Percentiles rank a stretch among this genome's conserved stretches.
Evolutionary conservation across 352 stramenopile genomes (phyloP).

Genomic region (Saprolegnia diclina): DNA sequence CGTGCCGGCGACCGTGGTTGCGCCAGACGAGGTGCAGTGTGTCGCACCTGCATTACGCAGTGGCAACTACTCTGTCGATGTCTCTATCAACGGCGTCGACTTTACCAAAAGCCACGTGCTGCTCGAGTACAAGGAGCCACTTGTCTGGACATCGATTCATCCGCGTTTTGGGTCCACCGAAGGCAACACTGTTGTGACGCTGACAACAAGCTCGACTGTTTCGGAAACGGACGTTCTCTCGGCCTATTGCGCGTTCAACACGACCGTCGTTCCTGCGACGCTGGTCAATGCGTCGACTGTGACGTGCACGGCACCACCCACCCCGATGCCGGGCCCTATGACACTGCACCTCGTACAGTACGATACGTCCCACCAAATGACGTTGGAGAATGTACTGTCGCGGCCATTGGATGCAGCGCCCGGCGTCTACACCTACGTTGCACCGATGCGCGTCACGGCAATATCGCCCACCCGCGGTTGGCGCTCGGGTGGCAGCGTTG

Average conservation of each 20-base stretch:
- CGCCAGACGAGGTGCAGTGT: constrained; percentile 35
- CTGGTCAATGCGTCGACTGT: constrained; percentile 1
- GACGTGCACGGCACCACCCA: constrained; percentile 1
- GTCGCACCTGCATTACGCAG: constrained; percentile 31
- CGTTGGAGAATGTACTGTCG: background rate
- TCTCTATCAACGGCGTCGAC: constrained; percentile 42
- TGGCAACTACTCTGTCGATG: constrained; percentile 39
- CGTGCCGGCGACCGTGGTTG: constrained; percentile 31
- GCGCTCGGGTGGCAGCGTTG: constrained; percentile 37
- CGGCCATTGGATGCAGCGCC: background rate
- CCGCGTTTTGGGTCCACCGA: constrained; percentile 41
- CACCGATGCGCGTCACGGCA: constrained; percentile 29
- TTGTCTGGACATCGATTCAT: constrained; percentile 34
- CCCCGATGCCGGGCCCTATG: background rate
- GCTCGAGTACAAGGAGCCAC: constrained; percentile 40
- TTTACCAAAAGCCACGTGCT: constrained; percentile 40
- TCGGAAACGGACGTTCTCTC: background rate
- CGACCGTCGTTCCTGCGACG: background rate
- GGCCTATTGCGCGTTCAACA: background rate
- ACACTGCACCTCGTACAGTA: constrained; percentile 4
- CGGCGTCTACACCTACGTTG: background rate
- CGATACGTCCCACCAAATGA: background rate
- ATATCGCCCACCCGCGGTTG: constrained; percentile 40
- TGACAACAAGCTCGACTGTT: constrained; percentile 24
- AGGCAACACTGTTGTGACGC: constrained; percentile 39